Percentiles rank a stretch among this genome's conserved stretches.
phyloP scores from a whole-genome alignment of 2,329 filamentous ascomycete species.

The Sphaerostilbella broomeana region DNA sequence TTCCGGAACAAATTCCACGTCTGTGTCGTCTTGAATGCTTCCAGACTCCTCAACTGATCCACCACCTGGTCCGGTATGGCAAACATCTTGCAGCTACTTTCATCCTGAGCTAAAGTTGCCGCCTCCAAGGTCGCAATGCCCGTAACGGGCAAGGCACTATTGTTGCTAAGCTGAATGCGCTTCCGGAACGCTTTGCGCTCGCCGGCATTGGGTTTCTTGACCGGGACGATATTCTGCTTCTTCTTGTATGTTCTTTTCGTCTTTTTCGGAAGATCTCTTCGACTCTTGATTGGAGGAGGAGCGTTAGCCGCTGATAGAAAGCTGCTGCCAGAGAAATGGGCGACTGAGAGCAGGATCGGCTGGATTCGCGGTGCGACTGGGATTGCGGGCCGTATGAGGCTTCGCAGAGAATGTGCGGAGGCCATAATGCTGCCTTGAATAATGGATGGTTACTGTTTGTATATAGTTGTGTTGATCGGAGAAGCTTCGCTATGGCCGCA shows the following conservation, averaged over 20 bases:
- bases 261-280: conserved; percentile 31
- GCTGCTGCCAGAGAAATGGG: conserved; percentile 36
- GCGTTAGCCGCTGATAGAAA: conserved; percentile 24
- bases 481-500: conserved; percentile 19
- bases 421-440: conserved; percentile 27
- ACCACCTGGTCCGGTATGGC: conserved; percentile 63
- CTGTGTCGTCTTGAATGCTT: conserved; percentile 88
- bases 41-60: conserved; percentile 73
- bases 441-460: neutral
- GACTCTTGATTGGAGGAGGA: conserved; percentile 28
- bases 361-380: conserved; percentile 28
- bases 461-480: neutral
- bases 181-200: conserved; percentile 85
- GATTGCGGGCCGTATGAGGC: conserved; percentile 33
- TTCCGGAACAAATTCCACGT: conserved; percentile 79
- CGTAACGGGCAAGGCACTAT: conserved; percentile 75
- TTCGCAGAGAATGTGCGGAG: conserved; percentile 35
- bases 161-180: conserved; percentile 86
- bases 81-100: conserved; percentile 59
- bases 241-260: conserved; percentile 48
- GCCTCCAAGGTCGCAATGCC: conserved; percentile 57
- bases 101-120: conserved; percentile 47
- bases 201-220: conserved; percentile 59
- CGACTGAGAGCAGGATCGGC: conserved; percentile 26
- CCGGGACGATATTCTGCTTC: conserved; percentile 34